Evolutionary conservation across 1,284 basidiomycete genomes (phyloP).

Genomic region (Schizophyllum commune): DNA sequence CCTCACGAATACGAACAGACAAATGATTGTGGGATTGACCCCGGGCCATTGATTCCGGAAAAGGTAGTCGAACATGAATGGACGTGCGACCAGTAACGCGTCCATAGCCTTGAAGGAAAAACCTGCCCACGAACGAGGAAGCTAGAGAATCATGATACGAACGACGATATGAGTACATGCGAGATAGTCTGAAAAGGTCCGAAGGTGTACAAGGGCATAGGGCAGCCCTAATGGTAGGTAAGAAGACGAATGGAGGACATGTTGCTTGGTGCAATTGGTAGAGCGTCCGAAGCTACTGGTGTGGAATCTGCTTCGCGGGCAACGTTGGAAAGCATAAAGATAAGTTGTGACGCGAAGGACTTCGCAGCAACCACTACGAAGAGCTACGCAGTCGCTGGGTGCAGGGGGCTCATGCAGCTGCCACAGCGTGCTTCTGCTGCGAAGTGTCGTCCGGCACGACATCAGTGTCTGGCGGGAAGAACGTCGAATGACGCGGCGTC

Average conservation of each 20-base stretch:
- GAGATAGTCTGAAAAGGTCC: background rate
- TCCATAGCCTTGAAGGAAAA: too few species aligned
- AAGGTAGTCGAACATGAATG: too few species aligned
- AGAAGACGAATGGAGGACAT: background rate
- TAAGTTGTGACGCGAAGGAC: too few species aligned
- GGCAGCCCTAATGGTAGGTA: background rate
- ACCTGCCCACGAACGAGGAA: background rate
- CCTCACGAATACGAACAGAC: too few species aligned
- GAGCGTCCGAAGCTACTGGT: too few species aligned
- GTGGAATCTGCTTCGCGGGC: too few species aligned
- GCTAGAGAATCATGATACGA: background rate
- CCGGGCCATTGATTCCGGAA: too few species aligned
- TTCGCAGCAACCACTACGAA: too few species aligned
- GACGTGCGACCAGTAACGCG: too few species aligned
- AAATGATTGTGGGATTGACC: too few species aligned
- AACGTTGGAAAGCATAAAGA: too few species aligned
- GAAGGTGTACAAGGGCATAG: background rate
- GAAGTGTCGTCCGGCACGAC: background rate
- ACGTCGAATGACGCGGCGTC: constrained; percentile 42
- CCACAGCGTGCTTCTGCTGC: background rate
- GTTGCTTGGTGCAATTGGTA: background rate
- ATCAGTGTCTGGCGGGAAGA: constrained; percentile 19
- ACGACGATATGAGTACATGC: background rate
- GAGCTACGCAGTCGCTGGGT: background rate
- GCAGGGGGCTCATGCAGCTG: too few species aligned